phyloP scores from a whole-genome alignment of 2,329 filamentous ascomycete species.

The Fusarium ambrosium region DNA sequence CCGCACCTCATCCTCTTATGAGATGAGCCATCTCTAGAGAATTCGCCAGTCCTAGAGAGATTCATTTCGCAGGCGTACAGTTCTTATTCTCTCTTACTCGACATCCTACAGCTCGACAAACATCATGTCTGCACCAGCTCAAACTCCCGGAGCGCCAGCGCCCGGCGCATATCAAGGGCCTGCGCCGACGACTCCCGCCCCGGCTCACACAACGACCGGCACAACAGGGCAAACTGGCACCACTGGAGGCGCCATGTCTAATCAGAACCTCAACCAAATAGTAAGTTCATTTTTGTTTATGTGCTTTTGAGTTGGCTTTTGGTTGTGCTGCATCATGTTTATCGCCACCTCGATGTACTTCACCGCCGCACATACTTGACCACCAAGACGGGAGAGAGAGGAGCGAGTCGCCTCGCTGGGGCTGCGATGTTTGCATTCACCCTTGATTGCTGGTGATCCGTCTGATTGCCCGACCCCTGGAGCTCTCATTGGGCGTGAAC shows the following conservation, averaged over 20 bases:
- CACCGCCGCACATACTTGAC: neutral
- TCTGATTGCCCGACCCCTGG: neutral
- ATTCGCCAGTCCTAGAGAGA: neutral
- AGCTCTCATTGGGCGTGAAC: neutral
- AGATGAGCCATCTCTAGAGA: slow-evolving; percentile 26
- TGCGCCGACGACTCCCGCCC: slow-evolving; percentile 52
- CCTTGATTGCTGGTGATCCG: neutral
- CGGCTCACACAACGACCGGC: slow-evolving; percentile 40
- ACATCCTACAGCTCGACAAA: neutral
- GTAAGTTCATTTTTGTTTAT: slow-evolving; percentile 69
- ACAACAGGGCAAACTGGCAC: slow-evolving; percentile 51
- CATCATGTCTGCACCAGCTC: slow-evolving; percentile 54
- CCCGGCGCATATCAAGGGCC: slow-evolving; percentile 50
- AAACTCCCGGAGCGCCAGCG: slow-evolving; percentile 48
- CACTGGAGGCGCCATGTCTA: slow-evolving; percentile 70
- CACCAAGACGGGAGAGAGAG: neutral
- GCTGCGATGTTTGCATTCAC: neutral
- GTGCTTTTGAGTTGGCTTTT: slow-evolving; percentile 7
- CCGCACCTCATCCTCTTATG: slow-evolving; percentile 8
- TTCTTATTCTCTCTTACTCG: neutral
- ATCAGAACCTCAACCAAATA: slow-evolving; percentile 95
- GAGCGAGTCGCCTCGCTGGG: neutral
- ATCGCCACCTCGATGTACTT: neutral
- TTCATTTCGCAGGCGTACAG: neutral
- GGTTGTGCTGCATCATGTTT: neutral